These are phyloP conservation scores for Eucalyptus victrix DNA, from an alignment of 345 rosid species.

Conservation along the genomic window DNA sequence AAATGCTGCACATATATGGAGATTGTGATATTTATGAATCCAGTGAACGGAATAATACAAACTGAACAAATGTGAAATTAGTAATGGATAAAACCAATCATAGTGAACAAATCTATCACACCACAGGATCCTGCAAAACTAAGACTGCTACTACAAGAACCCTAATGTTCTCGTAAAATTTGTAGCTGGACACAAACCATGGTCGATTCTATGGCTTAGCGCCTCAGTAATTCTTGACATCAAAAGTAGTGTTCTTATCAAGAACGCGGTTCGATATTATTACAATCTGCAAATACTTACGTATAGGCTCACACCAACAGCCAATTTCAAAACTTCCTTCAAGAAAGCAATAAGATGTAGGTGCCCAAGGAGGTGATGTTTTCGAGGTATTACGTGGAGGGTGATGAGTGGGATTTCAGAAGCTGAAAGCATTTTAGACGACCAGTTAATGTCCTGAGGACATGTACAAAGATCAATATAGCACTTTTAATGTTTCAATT, in stretches of 20 bases:
- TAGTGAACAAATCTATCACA: background rate
- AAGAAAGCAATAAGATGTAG: background rate
- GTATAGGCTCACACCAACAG: background rate
- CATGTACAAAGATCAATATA: background rate
- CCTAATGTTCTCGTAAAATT: background rate
- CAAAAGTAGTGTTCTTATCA: background rate
- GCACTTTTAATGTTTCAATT: background rate
- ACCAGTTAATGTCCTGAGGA: background rate
- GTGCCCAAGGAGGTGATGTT: background rate
- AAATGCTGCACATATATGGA: conserved; percentile 16
- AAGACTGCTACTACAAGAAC: background rate
- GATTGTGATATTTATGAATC: background rate
- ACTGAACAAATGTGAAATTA: background rate
- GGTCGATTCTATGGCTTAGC: background rate
- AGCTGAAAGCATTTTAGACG: background rate
- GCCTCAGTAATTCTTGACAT: background rate
- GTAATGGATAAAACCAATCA: background rate
- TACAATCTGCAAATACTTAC: background rate
- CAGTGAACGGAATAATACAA: background rate
- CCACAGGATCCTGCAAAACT: background rate
- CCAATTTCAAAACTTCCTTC: background rate
- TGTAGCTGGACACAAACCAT: background rate
- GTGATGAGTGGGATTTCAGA: background rate
- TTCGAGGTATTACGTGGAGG: background rate
- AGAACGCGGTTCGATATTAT: background rate